Conservation (phyloP, 192 early-diverging fungal genomes). For the Blastocladiella britannica region DNA sequence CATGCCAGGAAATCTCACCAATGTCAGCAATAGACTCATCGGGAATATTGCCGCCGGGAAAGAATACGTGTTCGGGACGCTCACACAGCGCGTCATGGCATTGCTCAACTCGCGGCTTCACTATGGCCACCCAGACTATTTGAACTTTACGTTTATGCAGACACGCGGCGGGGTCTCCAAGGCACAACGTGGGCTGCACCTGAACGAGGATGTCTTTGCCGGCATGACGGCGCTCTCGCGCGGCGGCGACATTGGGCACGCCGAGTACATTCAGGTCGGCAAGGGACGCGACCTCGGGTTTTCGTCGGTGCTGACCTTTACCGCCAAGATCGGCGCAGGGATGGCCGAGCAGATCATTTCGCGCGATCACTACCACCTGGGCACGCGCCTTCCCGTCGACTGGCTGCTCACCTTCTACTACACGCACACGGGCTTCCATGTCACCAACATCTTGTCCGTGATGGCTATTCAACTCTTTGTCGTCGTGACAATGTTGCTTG, state of each 20-base stretch:
- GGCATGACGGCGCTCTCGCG: slow-evolving; percentile 74
- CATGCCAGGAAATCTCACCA: too few relatives aligned
- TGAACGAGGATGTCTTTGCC: slow-evolving; percentile 84
- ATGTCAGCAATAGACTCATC: slow-evolving; percentile 16
- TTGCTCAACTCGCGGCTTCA: slow-evolving; percentile 46
- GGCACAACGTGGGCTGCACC: slow-evolving; percentile 71
- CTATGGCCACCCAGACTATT: slow-evolving; percentile 77
- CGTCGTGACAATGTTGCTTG: slow-evolving; percentile 51
- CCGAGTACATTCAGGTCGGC: slow-evolving; percentile 78
- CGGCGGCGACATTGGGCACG: slow-evolving; percentile 70
- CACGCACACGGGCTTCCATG: slow-evolving; percentile 72
- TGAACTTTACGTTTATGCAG: slow-evolving; percentile 71
- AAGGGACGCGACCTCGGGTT: slow-evolving; percentile 80
- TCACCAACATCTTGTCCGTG: slow-evolving; percentile 76
- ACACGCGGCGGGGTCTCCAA: slow-evolving; percentile 72
- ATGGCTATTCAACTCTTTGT: slow-evolving; percentile 62
- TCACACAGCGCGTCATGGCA: slow-evolving; percentile 68
- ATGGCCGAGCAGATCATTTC: slow-evolving; percentile 88
- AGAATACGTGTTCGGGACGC: slow-evolving; percentile 66
- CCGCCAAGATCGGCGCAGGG: slow-evolving; percentile 74
- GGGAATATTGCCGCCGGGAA: slow-evolving; percentile 81
- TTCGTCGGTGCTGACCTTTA: slow-evolving; percentile 71
- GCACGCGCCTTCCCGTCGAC: slow-evolving; percentile 62
- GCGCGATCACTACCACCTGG: slow-evolving; percentile 79
- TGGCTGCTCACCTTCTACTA: slow-evolving; percentile 74